phyloP scores from a whole-genome alignment of 2,329 filamentous ascomycete genomes.

The Ascosphaera apis region DNA sequence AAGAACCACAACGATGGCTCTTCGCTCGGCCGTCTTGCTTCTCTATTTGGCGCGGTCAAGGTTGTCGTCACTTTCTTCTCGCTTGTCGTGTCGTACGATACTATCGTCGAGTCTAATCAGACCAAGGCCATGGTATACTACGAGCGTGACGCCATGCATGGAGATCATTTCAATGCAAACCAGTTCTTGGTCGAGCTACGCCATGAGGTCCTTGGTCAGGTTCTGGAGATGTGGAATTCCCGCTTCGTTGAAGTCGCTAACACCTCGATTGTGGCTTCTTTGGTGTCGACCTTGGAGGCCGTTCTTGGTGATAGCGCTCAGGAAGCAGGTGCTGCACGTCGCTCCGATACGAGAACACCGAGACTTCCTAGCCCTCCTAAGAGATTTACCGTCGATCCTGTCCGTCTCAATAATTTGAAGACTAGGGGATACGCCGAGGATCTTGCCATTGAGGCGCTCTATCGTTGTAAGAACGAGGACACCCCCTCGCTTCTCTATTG shows the following conservation, averaged over 20 bases:
- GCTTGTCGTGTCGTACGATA: constrained; percentile 53
- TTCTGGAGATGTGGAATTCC: constrained; percentile 66
- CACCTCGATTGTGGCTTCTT: constrained; percentile 48
- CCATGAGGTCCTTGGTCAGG: constrained; percentile 51
- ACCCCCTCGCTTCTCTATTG: constrained; percentile 51
- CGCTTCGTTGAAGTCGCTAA: constrained; percentile 60
- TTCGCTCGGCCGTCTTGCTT: constrained; percentile 17
- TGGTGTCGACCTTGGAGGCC: constrained; percentile 63
- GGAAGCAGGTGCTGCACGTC: constrained; percentile 42
- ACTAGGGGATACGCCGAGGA: constrained; percentile 32
- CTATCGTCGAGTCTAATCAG: constrained; percentile 53
- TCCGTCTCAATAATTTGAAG: constrained; percentile 21
- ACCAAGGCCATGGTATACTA: constrained; percentile 29
- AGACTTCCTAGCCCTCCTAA: constrained; percentile 24
- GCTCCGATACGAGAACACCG: constrained; percentile 33
- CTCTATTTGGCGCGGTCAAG: constrained; percentile 42
- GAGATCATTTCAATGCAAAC: constrained; percentile 39
- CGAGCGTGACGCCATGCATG: constrained; percentile 32
- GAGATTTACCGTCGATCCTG: constrained; percentile 28
- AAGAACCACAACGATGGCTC: constrained; percentile 20
- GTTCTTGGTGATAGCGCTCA: constrained; percentile 51
- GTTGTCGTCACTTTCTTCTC: constrained; percentile 68
- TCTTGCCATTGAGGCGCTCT: constrained; percentile 57
- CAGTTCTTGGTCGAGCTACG: constrained; percentile 78
- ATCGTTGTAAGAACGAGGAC: constrained; percentile 49